Conservation (phyloP, 2,329 filamentous ascomycete species). For the Fusarium sacchari region DNA sequence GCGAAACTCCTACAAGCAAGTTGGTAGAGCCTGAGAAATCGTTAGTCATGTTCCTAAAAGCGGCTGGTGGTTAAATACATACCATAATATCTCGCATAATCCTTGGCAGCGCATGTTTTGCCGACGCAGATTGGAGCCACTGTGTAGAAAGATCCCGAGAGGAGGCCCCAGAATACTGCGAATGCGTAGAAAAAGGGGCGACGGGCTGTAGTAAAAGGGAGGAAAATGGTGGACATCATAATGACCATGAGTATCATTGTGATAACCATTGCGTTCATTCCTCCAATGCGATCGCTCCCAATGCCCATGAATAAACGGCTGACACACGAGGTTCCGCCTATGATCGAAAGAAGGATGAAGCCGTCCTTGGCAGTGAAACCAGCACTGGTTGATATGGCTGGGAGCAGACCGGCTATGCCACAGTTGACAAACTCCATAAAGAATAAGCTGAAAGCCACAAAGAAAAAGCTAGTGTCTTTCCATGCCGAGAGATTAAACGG, state of each 20-base stretch:
- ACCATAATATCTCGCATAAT: slow-evolving; percentile 55
- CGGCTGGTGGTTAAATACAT: background rate
- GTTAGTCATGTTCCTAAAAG: slow-evolving; percentile 26
- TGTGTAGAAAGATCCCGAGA: slow-evolving; percentile 56
- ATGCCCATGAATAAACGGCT: slow-evolving; percentile 55
- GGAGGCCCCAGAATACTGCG: slow-evolving; percentile 57
- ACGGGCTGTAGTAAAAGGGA: slow-evolving; percentile 52
- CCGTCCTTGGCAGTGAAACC: slow-evolving; percentile 48
- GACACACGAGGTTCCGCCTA: slow-evolving; percentile 54
- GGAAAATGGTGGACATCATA: slow-evolving; percentile 52
- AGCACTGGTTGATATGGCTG: slow-evolving; percentile 51
- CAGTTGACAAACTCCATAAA: slow-evolving; percentile 59
- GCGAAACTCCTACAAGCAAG: slow-evolving; percentile 54
- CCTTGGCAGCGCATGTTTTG: slow-evolving; percentile 54
- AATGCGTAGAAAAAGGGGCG: slow-evolving; percentile 54
- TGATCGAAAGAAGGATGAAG: slow-evolving; percentile 54
- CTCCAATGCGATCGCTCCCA: slow-evolving; percentile 52
- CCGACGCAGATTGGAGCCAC: slow-evolving; percentile 55
- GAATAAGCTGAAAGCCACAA: slow-evolving; percentile 53
- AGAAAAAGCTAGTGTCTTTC: slow-evolving; percentile 49
- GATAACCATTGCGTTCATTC: slow-evolving; percentile 50
- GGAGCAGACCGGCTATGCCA: slow-evolving; percentile 55
- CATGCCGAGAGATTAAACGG: slow-evolving; percentile 53
- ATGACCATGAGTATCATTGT: slow-evolving; percentile 46
- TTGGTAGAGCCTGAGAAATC: slow-evolving; percentile 54